These are phyloP conservation scores for Alternaria triticimaculans DNA, from an alignment of 2,329 filamentous ascomycete genomes.

Conservation along the genomic window DNA sequence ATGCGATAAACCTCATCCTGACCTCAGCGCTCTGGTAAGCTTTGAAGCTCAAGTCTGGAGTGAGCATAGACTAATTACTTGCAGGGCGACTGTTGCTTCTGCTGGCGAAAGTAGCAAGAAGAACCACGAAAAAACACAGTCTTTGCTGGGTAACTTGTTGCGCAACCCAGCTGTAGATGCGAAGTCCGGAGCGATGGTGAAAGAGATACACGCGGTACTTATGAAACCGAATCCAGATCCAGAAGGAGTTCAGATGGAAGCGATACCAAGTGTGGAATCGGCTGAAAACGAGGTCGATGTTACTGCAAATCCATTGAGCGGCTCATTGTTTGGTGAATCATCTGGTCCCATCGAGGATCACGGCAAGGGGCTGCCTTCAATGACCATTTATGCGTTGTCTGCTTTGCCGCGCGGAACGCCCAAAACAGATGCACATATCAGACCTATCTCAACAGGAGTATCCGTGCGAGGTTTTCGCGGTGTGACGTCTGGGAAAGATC, in stretches of 20 bases:
- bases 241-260: neutral
- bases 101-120: neutral
- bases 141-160: neutral
- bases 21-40: neutral
- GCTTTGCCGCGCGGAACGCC: neutral
- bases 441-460: neutral
- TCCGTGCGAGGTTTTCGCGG: neutral
- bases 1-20: neutral
- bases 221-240: neutral
- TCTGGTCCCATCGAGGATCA: fast-evolving
- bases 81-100: no score
- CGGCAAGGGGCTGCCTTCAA: neutral
- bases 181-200: neutral
- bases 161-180: neutral
- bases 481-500: neutral
- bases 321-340: neutral
- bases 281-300: neutral
- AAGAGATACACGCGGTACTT: neutral
- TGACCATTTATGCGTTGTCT: neutral
- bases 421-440: neutral
- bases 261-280: fast-evolving
- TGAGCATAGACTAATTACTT: no score
- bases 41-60: no score
- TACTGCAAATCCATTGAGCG: neutral
- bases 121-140: neutral